Base-by-base conservation (phyloP, 2,329 filamentous ascomycete genomes). In the Zarea fungicola region DNA sequence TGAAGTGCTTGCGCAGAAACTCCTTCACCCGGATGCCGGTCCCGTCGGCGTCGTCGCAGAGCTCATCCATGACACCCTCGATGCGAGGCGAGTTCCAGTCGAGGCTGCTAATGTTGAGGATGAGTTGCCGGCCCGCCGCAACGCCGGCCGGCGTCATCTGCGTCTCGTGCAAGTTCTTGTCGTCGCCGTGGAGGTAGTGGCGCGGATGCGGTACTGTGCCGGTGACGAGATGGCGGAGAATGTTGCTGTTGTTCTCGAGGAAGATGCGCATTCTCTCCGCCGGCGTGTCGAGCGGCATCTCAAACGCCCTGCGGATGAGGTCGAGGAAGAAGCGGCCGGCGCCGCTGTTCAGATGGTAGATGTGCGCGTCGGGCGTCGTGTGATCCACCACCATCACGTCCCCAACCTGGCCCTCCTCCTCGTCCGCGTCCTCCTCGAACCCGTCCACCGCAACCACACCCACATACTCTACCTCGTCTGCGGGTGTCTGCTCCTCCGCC, bases 211-310 rank as follows among this genome's bases (percentile, higher is more conserved):
- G 14, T 13, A 44, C 43, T 14, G 23, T 36, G n/a, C 21, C 7
- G n/a, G 19, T 42, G 34, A 28, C 28, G n/a, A 60, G 54, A 49
- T 58, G 55, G 16, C 52, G 50, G 25, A 62, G 32, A 42, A 62
- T 47, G 42, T 45, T 44, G 31, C 41, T 36, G 41, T 62, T 62
- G 13, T 43, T 31, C 8, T 48, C 43, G 25, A 62, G 49, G 43
- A 51, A 54, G 11, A 14, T 8, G 37, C 58, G 35, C 16, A 59
- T 23, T 10, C 18, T 16, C 5, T 37, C 10, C 32, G 47, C 49
- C 32, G 50, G 14, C 11, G 48, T 42, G 11, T 36, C 9, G 3
- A 18, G 5, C 5, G 53, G 48, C 3, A 59, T 41, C 26, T 46
- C 46, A 49, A 59, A 46, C 5, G 43, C 45, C 1, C 28, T 14